Evolutionary conservation across 2,329 filamentous ascomycete species (phyloP).

Genomic region (Exophiala viscosa): DNA sequence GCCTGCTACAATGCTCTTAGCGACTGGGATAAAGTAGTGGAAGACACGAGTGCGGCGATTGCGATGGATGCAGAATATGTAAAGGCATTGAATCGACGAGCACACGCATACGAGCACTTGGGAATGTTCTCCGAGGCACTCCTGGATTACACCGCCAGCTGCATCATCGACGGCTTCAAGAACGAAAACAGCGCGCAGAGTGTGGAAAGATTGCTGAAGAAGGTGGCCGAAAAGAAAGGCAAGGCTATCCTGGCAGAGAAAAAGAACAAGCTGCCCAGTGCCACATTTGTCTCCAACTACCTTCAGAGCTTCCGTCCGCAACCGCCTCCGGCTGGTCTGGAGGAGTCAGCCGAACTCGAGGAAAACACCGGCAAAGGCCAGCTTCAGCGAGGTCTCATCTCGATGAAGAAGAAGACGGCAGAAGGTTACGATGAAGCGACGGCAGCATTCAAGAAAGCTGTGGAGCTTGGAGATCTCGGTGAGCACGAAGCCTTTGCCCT

Average conservation of each 20-base stretch:
- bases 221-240: constrained; percentile 91
- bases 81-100: constrained; percentile 93
- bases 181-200: constrained; percentile 84
- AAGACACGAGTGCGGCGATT: constrained; percentile 93
- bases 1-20: constrained; percentile 93
- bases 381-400: constrained; percentile 75
- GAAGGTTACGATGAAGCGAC: constrained; percentile 90
- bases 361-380: constrained; percentile 79
- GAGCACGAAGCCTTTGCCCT: constrained; percentile 86
- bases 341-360: constrained; percentile 72
- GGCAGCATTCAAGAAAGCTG: constrained; percentile 77
- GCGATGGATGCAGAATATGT: constrained; percentile 92
- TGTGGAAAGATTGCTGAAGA: constrained; percentile 91
- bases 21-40: constrained; percentile 93
- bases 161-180: constrained; percentile 96
- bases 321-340: constrained; percentile 73
- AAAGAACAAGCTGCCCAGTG: constrained; percentile 82
- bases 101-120: constrained; percentile 93
- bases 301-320: constrained; percentile 94
- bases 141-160: constrained; percentile 96
- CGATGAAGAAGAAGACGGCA: constrained; percentile 79
- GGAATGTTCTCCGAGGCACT: constrained; percentile 89
- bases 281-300: constrained; percentile 97
- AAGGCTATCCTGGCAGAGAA: constrained; percentile 80
- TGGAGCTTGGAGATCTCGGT: constrained; percentile 75